These are phyloP conservation scores for Trebouxia sp. DNA, from an alignment of 139 green algal genomes.

Conservation along the genomic window DNA sequence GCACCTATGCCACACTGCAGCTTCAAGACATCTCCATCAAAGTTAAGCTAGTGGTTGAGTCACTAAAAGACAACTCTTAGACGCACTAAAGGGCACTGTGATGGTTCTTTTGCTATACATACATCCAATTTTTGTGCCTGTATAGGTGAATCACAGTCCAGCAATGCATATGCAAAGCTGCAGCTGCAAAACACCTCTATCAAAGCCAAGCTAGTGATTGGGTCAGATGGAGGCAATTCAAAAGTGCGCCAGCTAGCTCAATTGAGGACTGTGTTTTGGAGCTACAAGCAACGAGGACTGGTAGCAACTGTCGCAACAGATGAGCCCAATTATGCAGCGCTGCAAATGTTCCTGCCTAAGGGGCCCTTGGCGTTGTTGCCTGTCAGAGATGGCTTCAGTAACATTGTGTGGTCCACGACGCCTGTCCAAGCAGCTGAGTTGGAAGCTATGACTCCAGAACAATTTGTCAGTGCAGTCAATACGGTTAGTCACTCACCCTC, in stretches of 20 bases:
- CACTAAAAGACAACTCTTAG: background rate
- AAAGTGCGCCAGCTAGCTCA: slow-evolving; percentile 28
- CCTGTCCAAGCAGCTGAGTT: slow-evolving; percentile 57
- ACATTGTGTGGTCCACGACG: slow-evolving; percentile 80
- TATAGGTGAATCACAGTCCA: background rate
- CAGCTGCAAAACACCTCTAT: slow-evolving; percentile 21
- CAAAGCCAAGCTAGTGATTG: slow-evolving; percentile 66
- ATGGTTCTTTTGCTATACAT: background rate
- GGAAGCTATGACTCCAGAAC: slow-evolving; percentile 34
- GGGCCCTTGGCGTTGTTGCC: slow-evolving; percentile 83
- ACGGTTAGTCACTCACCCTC: slow-evolving; percentile 14
- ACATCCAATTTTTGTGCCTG: background rate
- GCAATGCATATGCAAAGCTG: slow-evolving; percentile 22
- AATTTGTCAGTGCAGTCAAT: slow-evolving; percentile 46
- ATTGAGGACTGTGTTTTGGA: slow-evolving; percentile 42
- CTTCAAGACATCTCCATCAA: too few relatives aligned
- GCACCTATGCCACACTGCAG: too few relatives aligned
- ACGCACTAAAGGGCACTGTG: background rate
- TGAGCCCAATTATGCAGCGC: slow-evolving; percentile 58
- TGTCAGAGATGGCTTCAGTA: slow-evolving; percentile 61
- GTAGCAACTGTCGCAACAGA: slow-evolving; percentile 62
- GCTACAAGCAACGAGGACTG: slow-evolving; percentile 68
- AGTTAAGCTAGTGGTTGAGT: background rate
- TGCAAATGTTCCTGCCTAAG: slow-evolving; percentile 81
- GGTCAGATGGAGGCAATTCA: slow-evolving; percentile 65